phyloP scores from a whole-genome alignment of 2,329 filamentous ascomycete genomes.

The Aspergillus awamori region DNA sequence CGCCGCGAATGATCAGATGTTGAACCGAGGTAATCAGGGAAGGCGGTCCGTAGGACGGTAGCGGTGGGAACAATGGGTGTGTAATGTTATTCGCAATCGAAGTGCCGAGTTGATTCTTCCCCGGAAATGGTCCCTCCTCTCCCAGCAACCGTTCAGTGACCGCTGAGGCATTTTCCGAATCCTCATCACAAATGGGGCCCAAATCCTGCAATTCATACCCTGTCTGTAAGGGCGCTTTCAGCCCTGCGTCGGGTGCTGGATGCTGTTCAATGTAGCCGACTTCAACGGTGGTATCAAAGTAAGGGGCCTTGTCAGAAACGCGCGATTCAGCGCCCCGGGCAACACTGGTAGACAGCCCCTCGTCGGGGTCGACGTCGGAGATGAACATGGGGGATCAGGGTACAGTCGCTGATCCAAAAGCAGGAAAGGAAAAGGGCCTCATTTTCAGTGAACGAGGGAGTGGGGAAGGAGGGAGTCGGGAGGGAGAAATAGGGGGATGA shows the following conservation, averaged over 20 bases:
- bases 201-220: constrained; percentile 2
- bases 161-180: constrained; percentile 1
- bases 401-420: background rate
- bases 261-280: background rate
- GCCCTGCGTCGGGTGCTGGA: background rate
- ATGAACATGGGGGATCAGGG: constrained; percentile 6
- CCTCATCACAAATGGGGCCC: background rate
- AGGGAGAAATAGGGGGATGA: constrained; percentile 1
- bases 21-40: constrained; percentile 67
- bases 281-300: constrained; percentile 7
- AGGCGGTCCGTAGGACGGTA: constrained; percentile 80
- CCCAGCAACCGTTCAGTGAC: constrained; percentile 19
- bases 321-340: background rate
- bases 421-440: background rate
- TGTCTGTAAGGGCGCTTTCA: background rate
- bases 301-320: constrained; percentile 4
- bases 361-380: constrained; percentile 2
- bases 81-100: constrained; percentile 4
- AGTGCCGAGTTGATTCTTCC: background rate
- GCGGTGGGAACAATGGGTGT: constrained; percentile 70
- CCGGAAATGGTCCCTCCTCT: background rate
- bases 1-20: constrained; percentile 64
- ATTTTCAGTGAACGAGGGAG: background rate
- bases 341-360: constrained; percentile 4
- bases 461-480: background rate